phyloP scores from a whole-genome alignment of 2,329 filamentous ascomycete species.

The Nannizziopsis barbatae region DNA sequence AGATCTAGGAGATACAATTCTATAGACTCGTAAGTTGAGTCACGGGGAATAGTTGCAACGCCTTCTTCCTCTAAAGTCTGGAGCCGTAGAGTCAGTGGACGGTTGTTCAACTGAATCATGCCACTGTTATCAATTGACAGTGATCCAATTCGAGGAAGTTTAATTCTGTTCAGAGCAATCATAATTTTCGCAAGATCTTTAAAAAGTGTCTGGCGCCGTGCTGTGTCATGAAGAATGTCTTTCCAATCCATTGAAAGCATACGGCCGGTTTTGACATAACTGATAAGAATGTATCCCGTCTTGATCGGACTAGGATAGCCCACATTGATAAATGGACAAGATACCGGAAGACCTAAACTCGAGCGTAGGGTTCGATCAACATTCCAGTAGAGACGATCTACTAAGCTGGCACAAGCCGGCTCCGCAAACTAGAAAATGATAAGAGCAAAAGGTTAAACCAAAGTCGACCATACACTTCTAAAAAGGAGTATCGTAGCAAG shows the following conservation, averaged over 20 bases:
- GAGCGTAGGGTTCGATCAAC: constrained; percentile 7
- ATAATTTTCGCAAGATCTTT: constrained; percentile 18
- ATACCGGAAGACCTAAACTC: not conserved
- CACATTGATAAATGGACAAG: constrained; percentile 21
- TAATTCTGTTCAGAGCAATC: constrained; percentile 16
- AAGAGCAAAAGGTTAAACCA: not conserved
- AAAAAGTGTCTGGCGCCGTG: constrained; percentile 18
- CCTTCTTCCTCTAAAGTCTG: constrained; percentile 27
- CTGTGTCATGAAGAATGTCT: not conserved
- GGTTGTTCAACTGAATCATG: constrained; percentile 25
- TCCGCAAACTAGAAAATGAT: constrained; percentile 14
- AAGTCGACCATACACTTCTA: too few species aligned
- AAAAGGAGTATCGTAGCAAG: not conserved
- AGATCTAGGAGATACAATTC: constrained; percentile 26
- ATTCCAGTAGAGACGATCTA: constrained; percentile 18
- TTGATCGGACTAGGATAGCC: constrained; percentile 14
- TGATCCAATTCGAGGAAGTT: constrained; percentile 28
- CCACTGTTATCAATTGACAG: constrained; percentile 22
- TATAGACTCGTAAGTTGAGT: constrained; percentile 23
- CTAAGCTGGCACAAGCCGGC: constrained; percentile 14
- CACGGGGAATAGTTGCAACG: constrained; percentile 25
- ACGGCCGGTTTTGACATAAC: constrained; percentile 20
- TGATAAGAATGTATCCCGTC: constrained; percentile 24
- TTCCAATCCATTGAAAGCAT: constrained; percentile 22
- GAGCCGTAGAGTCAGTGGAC: constrained; percentile 27